Evolutionary conservation across 2,329 filamentous ascomycete species (phyloP).

Genomic region (Penicillium sp.): DNA sequence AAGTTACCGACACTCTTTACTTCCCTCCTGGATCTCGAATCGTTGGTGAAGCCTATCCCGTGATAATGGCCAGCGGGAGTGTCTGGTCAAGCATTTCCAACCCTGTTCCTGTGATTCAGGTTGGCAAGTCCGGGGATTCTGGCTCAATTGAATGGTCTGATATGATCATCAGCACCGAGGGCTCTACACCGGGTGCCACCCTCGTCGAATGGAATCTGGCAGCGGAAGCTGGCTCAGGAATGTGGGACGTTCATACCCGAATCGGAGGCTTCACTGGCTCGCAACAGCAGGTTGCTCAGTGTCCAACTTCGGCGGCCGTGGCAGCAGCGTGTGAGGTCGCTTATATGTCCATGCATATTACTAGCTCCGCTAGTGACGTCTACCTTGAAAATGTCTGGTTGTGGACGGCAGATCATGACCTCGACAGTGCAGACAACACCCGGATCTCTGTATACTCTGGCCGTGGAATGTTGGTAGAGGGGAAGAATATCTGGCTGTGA

Average conservation of each 20-base stretch:
- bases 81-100: constrained; percentile 57
- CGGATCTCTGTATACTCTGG: constrained; percentile 55
- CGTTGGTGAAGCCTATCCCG: constrained; percentile 56
- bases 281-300: constrained; percentile 43
- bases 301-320: constrained; percentile 42
- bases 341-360: constrained; percentile 41
- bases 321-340: constrained; percentile 36
- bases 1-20: constrained; percentile 47
- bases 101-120: constrained; percentile 64
- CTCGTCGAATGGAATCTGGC: constrained; percentile 72
- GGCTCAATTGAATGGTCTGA: constrained; percentile 71
- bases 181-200: constrained; percentile 64
- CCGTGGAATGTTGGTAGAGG: constrained; percentile 53
- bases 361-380: constrained; percentile 31
- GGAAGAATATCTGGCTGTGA: constrained; percentile 40
- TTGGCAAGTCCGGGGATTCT: constrained; percentile 62
- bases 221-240: constrained; percentile 48
- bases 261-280: constrained; percentile 55
- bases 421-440: constrained; percentile 50
- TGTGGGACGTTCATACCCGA: constrained; percentile 58
- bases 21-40: constrained; percentile 52
- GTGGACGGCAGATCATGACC: constrained; percentile 56
- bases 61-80: constrained; percentile 56
- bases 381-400: constrained; percentile 55
- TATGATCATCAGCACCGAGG: constrained; percentile 67